These are phyloP conservation scores for Starmerella apis DNA, from an alignment of 805 yeast species.

Conservation along the genomic window DNA sequence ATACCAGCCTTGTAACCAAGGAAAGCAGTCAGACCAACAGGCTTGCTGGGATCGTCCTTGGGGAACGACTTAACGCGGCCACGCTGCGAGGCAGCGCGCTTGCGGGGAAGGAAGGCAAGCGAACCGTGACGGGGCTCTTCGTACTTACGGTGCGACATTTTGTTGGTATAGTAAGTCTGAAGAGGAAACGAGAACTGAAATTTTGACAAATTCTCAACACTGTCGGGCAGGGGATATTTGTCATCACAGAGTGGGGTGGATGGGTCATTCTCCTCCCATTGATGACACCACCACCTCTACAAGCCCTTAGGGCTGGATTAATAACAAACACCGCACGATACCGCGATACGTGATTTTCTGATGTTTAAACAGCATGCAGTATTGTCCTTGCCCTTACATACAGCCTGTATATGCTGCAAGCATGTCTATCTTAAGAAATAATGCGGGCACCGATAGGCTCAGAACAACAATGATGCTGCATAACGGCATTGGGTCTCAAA, in stretches of 20 bases:
- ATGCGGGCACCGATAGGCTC: not conserved
- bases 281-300: too few relatives aligned
- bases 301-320: not conserved
- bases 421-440: not conserved
- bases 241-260: not conserved
- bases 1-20: constrained; percentile 99
- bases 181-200: not conserved
- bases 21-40: constrained; percentile 98
- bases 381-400: not conserved
- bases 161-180: constrained; percentile 6
- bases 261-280: not conserved
- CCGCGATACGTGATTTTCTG: not conserved
- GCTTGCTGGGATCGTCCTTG: constrained; percentile 93
- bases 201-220: constrained; percentile 3
- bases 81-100: constrained; percentile 97
- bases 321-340: not conserved
- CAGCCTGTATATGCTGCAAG: not conserved
- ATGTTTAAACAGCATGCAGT: too few relatives aligned
- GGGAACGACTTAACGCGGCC: constrained; percentile 99
- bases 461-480: not conserved
- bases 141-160: constrained; percentile 99
- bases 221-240: not conserved
- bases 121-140: constrained; percentile 99
- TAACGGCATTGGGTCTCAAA: not conserved
- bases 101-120: constrained; percentile 98